Evolutionary conservation across 2,329 filamentous ascomycete genomes (phyloP).

Genomic region (Blastomyces emzantsi): DNA sequence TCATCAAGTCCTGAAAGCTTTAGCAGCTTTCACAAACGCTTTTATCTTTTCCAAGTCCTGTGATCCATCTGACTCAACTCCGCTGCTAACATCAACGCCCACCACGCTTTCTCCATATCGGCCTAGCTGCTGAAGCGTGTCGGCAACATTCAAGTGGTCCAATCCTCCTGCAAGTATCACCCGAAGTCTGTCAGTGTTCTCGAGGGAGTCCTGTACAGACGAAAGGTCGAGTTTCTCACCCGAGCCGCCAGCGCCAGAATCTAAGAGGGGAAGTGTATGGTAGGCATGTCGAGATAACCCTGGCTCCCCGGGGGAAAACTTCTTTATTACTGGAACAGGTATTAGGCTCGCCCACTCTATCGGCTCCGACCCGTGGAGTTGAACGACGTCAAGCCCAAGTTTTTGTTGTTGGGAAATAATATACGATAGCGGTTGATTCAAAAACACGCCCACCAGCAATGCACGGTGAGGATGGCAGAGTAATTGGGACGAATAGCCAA

Average conservation of each 20-base stretch:
- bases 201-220: conserved; percentile 58
- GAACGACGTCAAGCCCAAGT: conserved; percentile 76
- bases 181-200: conserved; percentile 58
- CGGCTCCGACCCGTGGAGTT: conserved; percentile 87
- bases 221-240: conserved; percentile 67
- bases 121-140: conserved; percentile 55
- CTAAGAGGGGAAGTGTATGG: conserved; percentile 74
- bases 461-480: conserved; percentile 52
- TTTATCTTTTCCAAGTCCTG: conserved; percentile 75
- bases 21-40: conserved; percentile 68
- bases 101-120: conserved; percentile 55
- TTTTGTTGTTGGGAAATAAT: conserved; percentile 68
- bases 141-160: conserved; percentile 65
- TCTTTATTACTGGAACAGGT: conserved; percentile 81
- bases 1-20: conserved; percentile 37
- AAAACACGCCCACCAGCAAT: conserved; percentile 86
- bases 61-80: conserved; percentile 73
- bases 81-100: conserved; percentile 88
- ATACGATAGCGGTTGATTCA: conserved; percentile 77
- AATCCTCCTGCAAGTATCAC: conserved; percentile 81
- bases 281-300: conserved; percentile 67
- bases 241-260: conserved; percentile 74
- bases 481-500: conserved; percentile 47
- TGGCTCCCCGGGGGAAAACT: conserved; percentile 68
- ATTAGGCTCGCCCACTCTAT: conserved; percentile 85